Evolutionary conservation across 2,329 filamentous ascomycete genomes (phyloP), one percentile per base, ranked within the genome.

Genomic region (Monilinia laxa): DNA sequence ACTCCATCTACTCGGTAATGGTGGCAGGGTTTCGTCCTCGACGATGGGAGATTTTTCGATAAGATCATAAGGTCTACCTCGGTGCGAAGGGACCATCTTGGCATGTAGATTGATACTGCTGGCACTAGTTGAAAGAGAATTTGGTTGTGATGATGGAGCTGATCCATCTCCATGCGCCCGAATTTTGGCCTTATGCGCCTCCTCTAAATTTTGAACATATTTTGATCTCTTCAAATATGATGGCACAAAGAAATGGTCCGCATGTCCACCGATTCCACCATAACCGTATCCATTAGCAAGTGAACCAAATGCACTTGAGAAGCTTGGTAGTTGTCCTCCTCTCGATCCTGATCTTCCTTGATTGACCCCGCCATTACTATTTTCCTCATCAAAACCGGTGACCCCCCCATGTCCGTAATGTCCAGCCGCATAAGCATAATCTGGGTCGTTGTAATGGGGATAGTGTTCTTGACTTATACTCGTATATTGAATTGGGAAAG

Each of bases 1-100:
- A 72, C 88, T 96, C 93, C 93, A 98, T 74, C 84, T 85, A 4
- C 89, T 88, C 23, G 95, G 95, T 70, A 98, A 82, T 11, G 90
- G 89, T 66, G 85, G 82, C 53, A 91, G 76, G 1, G 82, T 80
- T 59, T 90, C 86, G 45, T 90, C 85, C 49, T 89, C 85, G 47
- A 79, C 75, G 1, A 81, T 78, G 0, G 89, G 85, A 40, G 87
- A 81, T 70, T 91, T 88, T 79, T 97, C 94, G 72, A 96, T 88
- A 68, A 96, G 84, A 74, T 96, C 92, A 77, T 92, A 92, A 20
- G 90, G 87, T 79, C 96, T 86, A 25, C 92, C 93, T 64, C 90
- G 85, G 78, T 96, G 89, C 40, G 84, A 81, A 4, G 89, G 81
- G 25, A 84, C 79, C 74, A 87, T 84, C 76, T 86, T 87, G 67